Evolutionary conservation across 2,329 filamentous ascomycete species (phyloP).

Genomic region (Bertia moriformis): DNA sequence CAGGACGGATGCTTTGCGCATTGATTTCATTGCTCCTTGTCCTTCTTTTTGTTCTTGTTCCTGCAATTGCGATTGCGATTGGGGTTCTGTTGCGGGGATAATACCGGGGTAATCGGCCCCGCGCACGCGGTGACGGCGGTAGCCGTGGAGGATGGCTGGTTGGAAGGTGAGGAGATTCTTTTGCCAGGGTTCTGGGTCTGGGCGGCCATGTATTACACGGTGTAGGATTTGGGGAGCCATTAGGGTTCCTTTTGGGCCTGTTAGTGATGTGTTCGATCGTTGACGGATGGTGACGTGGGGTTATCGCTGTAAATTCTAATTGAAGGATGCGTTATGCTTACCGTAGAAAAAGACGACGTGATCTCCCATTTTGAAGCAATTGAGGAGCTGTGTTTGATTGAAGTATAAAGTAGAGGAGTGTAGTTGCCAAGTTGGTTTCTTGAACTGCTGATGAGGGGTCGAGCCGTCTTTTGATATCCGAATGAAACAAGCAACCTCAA

Average conservation of each 20-base stretch:
- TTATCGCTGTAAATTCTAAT: neutral
- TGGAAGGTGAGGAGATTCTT: slow-evolving; percentile 28
- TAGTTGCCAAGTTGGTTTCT: too few relatives aligned
- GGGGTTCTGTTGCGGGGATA: slow-evolving; percentile 16
- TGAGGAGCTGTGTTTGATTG: too few relatives aligned
- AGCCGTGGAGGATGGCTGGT: slow-evolving; percentile 38
- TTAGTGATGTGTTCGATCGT: slow-evolving; percentile 2
- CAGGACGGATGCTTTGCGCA: slow-evolving; percentile 29
- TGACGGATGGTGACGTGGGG: slow-evolving; percentile 1
- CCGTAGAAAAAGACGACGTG: slow-evolving; percentile 52
- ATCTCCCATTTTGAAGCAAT: slow-evolving; percentile 25
- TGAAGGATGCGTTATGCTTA: slow-evolving; percentile 11
- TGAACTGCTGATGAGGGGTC: too few relatives aligned
- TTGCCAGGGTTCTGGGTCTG: slow-evolving; percentile 31
- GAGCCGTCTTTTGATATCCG: too few relatives aligned
- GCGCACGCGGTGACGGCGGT: slow-evolving; percentile 40
- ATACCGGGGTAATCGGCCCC: slow-evolving; percentile 47
- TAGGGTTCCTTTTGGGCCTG: slow-evolving; percentile 29
- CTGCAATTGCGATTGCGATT: slow-evolving; percentile 1
- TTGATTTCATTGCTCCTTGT: slow-evolving; percentile 4
- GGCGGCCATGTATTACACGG: slow-evolving; percentile 42
- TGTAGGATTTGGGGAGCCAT: slow-evolving; percentile 49
- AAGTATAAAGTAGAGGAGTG: too few relatives aligned
- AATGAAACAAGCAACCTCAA: too few relatives aligned
- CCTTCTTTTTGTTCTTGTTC: neutral